These are phyloP conservation scores for Solanum chilense DNA, from an alignment of 257 asterid species.

Conservation along the genomic window DNA sequence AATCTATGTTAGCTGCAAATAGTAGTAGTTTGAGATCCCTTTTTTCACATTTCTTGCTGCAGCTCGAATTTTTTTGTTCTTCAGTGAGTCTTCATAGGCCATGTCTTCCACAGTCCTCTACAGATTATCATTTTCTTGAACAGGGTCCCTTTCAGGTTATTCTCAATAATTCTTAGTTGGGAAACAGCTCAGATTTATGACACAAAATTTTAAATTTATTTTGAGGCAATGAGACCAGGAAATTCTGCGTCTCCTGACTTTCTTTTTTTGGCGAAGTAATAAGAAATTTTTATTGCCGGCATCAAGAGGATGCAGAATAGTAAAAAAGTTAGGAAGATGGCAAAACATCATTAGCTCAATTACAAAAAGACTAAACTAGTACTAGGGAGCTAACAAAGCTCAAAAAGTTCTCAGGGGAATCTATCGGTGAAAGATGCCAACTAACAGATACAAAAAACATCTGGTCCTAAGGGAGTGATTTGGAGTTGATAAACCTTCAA, in stretches of 20 bases:
- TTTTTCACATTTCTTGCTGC: background rate
- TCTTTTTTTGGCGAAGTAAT: too few relatives aligned
- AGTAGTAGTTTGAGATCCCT: background rate
- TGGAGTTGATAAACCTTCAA: background rate
- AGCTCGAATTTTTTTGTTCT: background rate
- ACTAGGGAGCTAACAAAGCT: background rate
- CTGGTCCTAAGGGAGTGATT: background rate
- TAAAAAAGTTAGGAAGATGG: background rate
- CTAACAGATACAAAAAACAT: background rate
- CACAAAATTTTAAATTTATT: background rate
- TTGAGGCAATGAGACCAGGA: background rate
- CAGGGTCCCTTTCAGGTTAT: background rate
- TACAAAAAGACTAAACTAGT: background rate
- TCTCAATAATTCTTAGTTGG: background rate
- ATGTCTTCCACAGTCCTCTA: background rate
- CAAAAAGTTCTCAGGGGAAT: background rate
- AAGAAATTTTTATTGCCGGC: too few relatives aligned
- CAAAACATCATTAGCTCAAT: background rate
- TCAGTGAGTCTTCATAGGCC: background rate
- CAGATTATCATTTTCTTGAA: background rate
- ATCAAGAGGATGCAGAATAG: background rate
- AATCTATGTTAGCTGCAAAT: background rate
- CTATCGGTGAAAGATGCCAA: background rate
- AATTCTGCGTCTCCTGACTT: background rate
- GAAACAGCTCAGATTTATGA: background rate